Percentiles rank a stretch among this genome's conserved stretches.
Conservation (phyloP, 2,329 filamentous ascomycete species). For the Ambrosiella xylebori region DNA sequence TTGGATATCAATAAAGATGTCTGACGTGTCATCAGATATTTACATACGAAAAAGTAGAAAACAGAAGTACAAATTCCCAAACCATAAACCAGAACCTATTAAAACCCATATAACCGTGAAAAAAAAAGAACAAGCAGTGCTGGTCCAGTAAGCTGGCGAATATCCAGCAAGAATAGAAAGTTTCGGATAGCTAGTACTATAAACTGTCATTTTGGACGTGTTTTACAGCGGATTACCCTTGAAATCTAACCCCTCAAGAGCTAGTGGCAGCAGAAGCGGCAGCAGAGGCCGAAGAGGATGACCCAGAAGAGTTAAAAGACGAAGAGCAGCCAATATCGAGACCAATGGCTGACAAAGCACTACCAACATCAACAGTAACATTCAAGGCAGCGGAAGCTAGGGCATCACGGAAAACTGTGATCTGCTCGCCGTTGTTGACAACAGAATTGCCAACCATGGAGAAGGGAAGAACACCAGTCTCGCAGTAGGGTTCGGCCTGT, state of each 20-base stretch:
- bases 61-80: no score
- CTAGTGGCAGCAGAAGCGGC: not conserved
- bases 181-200: not conserved
- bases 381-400: constrained; percentile 34
- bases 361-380: constrained; percentile 33
- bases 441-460: constrained; percentile 36
- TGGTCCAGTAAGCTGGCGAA: not conserved
- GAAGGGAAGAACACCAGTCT: constrained; percentile 36
- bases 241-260: not conserved
- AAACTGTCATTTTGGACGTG: not conserved
- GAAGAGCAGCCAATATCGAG: constrained; percentile 15
- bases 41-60: no score
- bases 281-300: constrained; percentile 1
- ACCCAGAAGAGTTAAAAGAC: not conserved
- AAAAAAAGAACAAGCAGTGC: not conserved
- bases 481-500: constrained; percentile 30
- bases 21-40: no score
- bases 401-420: constrained; percentile 39
- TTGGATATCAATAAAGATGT: no score
- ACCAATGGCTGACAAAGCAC: constrained; percentile 23
- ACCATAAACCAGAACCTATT: not conserved
- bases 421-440: constrained; percentile 30
- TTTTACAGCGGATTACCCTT: no score
- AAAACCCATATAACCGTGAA: not conserved
- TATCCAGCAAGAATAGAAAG: not conserved